Evolutionary conservation across 805 yeast species (phyloP), one percentile per base, ranked within the genome.

Genomic region (Pichia nanzhaoensis): DNA sequence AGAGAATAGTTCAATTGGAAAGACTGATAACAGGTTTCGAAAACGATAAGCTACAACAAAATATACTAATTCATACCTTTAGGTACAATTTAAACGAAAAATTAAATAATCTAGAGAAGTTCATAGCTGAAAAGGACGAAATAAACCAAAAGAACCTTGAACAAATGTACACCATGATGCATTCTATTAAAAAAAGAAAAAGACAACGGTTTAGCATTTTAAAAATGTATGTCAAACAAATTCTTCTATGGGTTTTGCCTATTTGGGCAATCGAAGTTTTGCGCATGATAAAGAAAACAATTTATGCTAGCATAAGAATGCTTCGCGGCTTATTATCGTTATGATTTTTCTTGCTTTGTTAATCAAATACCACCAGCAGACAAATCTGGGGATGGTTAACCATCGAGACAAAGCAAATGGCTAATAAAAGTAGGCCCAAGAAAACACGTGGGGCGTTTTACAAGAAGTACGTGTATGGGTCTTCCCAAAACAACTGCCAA

Each of bases 361-460:
- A 31, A 31, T 31, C 17, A 31, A 7, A 7, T 31, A 14, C n/a
- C 34, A 5, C n/a, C 12, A 7, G 10, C 28, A 7, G 9, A 24
- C 28, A 24, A 24, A 24, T 24, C 10, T 10, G 9, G 10, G 10
- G 10, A 10, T 7, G 28, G 10, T 24, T 24, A 10, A 10, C 28
- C n/a, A n/a, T n/a, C n/a, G 10, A 10, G 10, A 24, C 28, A 24
- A 24, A 24, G 10, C 28, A 24, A 24, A 24, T 89, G 82, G 96
- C 89, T 30, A 89, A 89, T 65, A 89, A 88, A 64, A 67, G 90
- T 57, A 75, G 97, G 61, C 89, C 96, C 10, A 84, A 83, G 70
- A 84, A 89, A 71, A 70, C 75, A 39, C 80, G 82, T 51, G 88
- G 89, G 45, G 89, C 90, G 5, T 58, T 57, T 33, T 89, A 85